These are phyloP conservation scores for Amanita rubescens DNA, from an alignment of 768 basidiomycete genomes.

Conservation along the genomic window DNA sequence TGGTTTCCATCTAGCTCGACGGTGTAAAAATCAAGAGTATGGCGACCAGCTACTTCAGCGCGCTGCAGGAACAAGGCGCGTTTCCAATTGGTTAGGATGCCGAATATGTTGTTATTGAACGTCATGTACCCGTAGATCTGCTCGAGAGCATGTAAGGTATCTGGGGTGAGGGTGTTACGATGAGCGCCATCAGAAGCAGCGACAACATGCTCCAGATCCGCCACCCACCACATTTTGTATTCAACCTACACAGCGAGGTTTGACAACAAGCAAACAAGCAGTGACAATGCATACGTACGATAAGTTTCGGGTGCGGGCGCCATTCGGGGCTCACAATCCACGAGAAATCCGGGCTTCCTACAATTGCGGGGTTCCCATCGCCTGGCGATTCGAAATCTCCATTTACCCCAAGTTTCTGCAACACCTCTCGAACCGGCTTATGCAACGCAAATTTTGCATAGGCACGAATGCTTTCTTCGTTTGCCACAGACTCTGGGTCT, in stretches of 20 bases:
- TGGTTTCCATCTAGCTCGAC: conserved; percentile 3
- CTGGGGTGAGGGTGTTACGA: background rate
- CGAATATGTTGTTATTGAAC: conserved; percentile 12
- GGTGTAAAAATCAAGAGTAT: conserved; percentile 9
- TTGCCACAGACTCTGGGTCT: background rate
- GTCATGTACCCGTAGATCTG: conserved; percentile 15
- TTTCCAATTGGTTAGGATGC: conserved; percentile 14
- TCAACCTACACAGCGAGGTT: conserved; percentile 5
- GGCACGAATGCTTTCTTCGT: conserved; percentile 7
- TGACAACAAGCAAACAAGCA: conserved; percentile 1
- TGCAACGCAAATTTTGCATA: conserved; percentile 8
- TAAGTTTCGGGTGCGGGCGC: conserved; percentile 6
- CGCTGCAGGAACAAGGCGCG: conserved; percentile 11
- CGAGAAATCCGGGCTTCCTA: background rate
- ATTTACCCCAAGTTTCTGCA: conserved; percentile 6
- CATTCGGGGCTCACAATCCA: background rate
- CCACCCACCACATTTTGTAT: conserved; percentile 9
- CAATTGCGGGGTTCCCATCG: background rate
- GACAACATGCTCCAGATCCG: conserved; percentile 6
- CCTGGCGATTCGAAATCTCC: conserved; percentile 7
- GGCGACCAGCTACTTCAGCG: conserved; percentile 6
- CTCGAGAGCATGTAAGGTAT: conserved; percentile 10
- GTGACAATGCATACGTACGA: conserved; percentile 5
- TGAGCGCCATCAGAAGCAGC: background rate
- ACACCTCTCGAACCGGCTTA: conserved; percentile 5